phyloP scores from a whole-genome alignment of 208 protist genomes.

The Leishmania gerbilli region DNA sequence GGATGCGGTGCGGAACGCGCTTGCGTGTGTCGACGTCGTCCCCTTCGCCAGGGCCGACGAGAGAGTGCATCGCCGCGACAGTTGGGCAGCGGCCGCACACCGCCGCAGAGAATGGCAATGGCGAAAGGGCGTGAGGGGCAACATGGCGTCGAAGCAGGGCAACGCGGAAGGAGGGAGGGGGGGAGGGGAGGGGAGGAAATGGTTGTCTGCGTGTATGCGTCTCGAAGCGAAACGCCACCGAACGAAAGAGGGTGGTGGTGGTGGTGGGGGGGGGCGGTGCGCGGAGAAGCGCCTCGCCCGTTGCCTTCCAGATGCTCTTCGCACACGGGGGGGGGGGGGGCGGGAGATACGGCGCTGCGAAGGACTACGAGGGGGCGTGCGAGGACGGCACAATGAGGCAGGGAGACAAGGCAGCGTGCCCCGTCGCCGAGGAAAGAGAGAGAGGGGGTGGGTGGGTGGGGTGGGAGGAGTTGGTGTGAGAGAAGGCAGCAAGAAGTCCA shows the following conservation, averaged over 20 bases:
- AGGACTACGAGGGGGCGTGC: not conserved
- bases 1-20: not conserved
- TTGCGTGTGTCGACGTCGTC: not conserved
- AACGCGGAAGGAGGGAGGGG: not conserved
- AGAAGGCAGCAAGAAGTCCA: not conserved
- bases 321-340: not conserved
- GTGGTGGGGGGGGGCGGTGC: too few relatives aligned
- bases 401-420: too few relatives aligned
- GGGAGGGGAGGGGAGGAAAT: not conserved
- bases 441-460: too few relatives aligned
- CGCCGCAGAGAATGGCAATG: not conserved
- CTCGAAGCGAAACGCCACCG: not conserved
- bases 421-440: not conserved
- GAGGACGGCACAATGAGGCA: not conserved
- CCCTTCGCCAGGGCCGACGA: slow-evolving; percentile 1
- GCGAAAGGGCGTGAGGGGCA: not conserved
- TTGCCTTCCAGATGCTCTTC: not conserved
- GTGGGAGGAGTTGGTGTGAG: not conserved
- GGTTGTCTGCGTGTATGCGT: not conserved
- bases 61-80: not conserved
- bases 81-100: not conserved
- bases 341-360: not conserved
- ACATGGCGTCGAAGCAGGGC: not conserved
- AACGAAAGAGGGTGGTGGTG: too few relatives aligned
- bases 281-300: not conserved